Percentiles rank a stretch among this genome's conserved stretches.
Evolutionary conservation across 345 rosid genomes (phyloP).

Genomic region (Geranium rotundifolium): DNA sequence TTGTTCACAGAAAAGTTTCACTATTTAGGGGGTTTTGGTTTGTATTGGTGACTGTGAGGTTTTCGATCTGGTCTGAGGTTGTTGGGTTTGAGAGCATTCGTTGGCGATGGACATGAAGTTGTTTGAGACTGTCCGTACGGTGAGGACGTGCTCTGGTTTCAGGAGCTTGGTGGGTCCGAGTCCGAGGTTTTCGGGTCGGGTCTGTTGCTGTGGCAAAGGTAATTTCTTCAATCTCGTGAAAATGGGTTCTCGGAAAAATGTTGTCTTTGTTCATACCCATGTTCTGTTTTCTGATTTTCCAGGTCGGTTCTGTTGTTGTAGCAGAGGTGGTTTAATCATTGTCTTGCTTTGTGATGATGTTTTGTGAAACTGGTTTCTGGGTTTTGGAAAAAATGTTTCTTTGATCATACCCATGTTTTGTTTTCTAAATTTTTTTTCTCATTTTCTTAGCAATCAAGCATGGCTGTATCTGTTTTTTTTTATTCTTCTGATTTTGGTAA

Average conservation of each 20-base stretch:
- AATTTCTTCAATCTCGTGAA: no score
- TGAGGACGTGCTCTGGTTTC: background rate
- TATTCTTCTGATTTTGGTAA: no score
- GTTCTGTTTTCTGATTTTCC: no score
- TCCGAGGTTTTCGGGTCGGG: background rate
- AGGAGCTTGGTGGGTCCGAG: background rate
- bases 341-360: background rate
- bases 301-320: no score
- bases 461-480: background rate
- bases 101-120: background rate
- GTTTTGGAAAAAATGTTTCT: background rate
- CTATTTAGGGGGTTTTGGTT: no score
- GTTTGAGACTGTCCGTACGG: background rate
- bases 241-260: no score
- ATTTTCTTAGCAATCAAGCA: background rate
- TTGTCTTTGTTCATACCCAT: no score
- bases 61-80: background rate
- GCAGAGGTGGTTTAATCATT: no score
- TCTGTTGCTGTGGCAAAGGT: background rate
- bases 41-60: background rate
- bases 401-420: background rate
- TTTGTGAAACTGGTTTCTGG: background rate
- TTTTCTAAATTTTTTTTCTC: background rate
- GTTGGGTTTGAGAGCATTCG: background rate
- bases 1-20: no score